Evolutionary conservation across 2,329 filamentous ascomycete species (phyloP).

Genomic region (Waltergamsia citrina): DNA sequence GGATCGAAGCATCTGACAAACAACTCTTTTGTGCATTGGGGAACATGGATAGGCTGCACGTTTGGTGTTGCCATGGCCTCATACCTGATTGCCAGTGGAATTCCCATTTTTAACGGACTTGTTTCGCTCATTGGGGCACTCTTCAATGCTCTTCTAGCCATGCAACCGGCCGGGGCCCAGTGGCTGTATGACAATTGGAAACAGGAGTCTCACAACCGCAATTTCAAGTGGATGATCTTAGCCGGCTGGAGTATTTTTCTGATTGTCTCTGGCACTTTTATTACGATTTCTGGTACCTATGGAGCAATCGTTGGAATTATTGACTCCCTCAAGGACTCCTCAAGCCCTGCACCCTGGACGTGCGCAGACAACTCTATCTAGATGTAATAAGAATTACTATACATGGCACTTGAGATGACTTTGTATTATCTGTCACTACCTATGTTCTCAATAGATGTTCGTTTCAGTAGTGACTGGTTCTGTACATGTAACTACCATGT

Average conservation of each 20-base stretch:
- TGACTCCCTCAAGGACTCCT: background rate
- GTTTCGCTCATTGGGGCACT: slow-evolving; percentile 16
- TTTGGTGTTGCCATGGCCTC: slow-evolving; percentile 12
- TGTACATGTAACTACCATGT: no score
- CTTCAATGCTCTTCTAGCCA: slow-evolving; percentile 16
- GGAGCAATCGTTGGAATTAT: background rate
- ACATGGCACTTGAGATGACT: no score
- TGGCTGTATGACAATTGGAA: slow-evolving; percentile 32
- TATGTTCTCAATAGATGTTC: no score
- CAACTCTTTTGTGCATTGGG: slow-evolving; percentile 18
- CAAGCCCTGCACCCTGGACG: background rate
- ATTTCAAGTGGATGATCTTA: background rate
- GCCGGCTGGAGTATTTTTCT: background rate
- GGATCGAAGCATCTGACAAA: slow-evolving; percentile 17
- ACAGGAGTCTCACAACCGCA: background rate
- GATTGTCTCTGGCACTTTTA: background rate
- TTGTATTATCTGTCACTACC: no score
- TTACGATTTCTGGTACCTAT: background rate
- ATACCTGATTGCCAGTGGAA: slow-evolving; percentile 17
- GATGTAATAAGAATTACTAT: no score
- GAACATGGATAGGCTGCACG: slow-evolving; percentile 19
- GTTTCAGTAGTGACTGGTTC: no score
- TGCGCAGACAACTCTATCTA: slow-evolving; percentile 1
- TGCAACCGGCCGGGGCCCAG: slow-evolving; percentile 22
- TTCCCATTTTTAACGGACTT: slow-evolving; percentile 17